These are phyloP conservation scores for Fusarium sp. DNA, from an alignment of 2,329 filamentous ascomycete species.

Conservation along the genomic window DNA sequence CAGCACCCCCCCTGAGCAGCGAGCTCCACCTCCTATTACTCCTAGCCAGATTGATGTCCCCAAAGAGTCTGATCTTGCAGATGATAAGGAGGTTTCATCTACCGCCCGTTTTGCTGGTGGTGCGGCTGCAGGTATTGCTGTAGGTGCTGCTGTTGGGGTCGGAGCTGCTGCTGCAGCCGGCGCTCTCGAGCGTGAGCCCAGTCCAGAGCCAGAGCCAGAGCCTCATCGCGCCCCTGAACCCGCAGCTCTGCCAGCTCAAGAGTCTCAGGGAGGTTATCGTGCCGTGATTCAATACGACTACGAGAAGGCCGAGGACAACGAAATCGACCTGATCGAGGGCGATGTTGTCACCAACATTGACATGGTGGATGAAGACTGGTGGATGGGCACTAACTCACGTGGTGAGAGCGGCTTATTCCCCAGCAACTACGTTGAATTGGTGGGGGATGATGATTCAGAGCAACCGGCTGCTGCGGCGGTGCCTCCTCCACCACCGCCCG, in stretches of 20 bases:
- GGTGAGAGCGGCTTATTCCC: conserved; percentile 94
- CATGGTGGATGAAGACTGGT: conserved; percentile 98
- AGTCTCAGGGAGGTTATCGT: conserved; percentile 67
- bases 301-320: conserved; percentile 96
- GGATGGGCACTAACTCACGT: conserved; percentile 88
- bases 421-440: conserved; percentile 93
- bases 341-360: conserved; percentile 91
- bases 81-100: conserved; percentile 70
- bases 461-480: conserved; percentile 44
- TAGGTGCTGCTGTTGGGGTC: conserved; percentile 29
- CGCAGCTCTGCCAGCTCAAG: conserved; percentile 18
- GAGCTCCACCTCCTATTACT: conserved; percentile 67
- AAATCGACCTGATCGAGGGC: conserved; percentile 89
- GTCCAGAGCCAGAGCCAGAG: conserved; percentile 30
- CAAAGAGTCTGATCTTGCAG: conserved; percentile 68
- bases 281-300: conserved; percentile 94
- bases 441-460: conserved; percentile 69
- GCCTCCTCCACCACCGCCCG: conserved; percentile 42
- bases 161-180: conserved; percentile 33
- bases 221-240: conserved; percentile 5
- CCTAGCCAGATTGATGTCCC: conserved; percentile 70
- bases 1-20: conserved; percentile 60
- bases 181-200: conserved; percentile 38
- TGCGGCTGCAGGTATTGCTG: conserved; percentile 54
- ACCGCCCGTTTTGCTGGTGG: conserved; percentile 65